Evolutionary conservation across 768 basidiomycete genomes (phyloP).

Genomic region (Rhodotorula diobovata): DNA sequence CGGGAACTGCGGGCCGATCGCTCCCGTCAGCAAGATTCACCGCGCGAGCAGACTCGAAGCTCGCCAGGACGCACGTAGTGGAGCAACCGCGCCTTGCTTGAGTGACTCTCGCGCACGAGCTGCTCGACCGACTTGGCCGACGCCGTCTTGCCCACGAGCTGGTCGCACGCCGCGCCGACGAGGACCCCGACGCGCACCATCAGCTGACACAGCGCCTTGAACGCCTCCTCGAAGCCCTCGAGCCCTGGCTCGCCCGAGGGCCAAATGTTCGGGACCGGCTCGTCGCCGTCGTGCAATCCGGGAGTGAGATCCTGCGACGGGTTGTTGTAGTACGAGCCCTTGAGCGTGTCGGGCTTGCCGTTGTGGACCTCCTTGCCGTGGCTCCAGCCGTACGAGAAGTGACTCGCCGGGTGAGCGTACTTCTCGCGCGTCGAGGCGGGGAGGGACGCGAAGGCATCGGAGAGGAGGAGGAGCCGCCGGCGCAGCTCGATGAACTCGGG

Average conservation of each 20-base stretch:
- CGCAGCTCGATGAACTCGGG: constrained; percentile 60
- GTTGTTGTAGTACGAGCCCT: constrained; percentile 90
- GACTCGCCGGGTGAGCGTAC: constrained; percentile 63
- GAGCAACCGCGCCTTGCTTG: constrained; percentile 85
- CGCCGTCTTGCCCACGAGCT: constrained; percentile 60
- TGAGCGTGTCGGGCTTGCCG: constrained; percentile 77
- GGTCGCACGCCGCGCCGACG: constrained; percentile 81
- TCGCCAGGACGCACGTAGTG: constrained; percentile 61
- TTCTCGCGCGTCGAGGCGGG: constrained; percentile 64
- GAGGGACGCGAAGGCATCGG: constrained; percentile 69
- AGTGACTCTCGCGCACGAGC: constrained; percentile 70
- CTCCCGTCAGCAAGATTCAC: background rate
- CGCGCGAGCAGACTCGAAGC: background rate
- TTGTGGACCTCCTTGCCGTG: constrained; percentile 99
- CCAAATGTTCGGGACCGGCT: constrained; percentile 88
- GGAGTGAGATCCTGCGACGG: constrained; percentile 64
- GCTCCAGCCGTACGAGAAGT: constrained; percentile 84
- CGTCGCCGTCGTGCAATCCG: constrained; percentile 58
- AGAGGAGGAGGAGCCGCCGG: constrained; percentile 64
- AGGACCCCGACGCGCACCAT: constrained; percentile 77
- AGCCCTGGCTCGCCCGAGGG: constrained; percentile 39
- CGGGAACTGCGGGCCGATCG: constrained; percentile 55
- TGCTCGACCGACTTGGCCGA: constrained; percentile 60
- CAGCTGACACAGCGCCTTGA: constrained; percentile 78
- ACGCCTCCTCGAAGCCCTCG: constrained; percentile 54